A percentile compares a stretch with the other conserved stretches of the same genome.
These are phyloP conservation scores for Trametes hirsuta DNA, from an alignment of 1,284 basidiomycete genomes.

Conservation along the genomic window DNA sequence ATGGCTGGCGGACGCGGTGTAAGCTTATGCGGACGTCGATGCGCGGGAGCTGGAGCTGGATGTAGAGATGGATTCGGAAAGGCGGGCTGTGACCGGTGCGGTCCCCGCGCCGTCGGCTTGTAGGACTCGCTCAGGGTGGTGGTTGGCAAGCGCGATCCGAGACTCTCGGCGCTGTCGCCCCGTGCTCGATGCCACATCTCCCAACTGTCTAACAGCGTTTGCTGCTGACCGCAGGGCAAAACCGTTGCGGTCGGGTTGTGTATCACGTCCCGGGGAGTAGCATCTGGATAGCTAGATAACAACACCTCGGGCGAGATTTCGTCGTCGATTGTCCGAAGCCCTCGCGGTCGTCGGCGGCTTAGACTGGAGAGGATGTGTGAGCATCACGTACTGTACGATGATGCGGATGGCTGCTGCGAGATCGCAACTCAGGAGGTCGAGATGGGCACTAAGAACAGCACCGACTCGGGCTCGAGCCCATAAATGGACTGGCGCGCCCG, in stretches of 20 bases:
- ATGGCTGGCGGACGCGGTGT: neutral
- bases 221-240: neutral
- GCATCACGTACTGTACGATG: too few species aligned
- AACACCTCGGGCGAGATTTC: too few species aligned
- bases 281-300: too few species aligned
- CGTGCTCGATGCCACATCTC: neutral
- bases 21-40: neutral
- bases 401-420: too few species aligned
- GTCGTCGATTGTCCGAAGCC: too few species aligned
- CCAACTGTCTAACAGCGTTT: neutral
- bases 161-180: neutral
- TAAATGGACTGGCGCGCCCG: slow-evolving; percentile 10
- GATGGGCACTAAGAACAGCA: neutral
- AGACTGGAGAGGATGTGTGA: too few species aligned
- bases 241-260: too few species aligned
- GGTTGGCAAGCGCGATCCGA: neutral
- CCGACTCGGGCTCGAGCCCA: neutral
- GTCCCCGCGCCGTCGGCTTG: neutral
- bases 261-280: too few species aligned
- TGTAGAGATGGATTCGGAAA: too few species aligned
- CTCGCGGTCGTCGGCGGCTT: too few species aligned
- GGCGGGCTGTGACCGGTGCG: neutral
- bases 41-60: too few species aligned
- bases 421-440: too few species aligned
- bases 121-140: neutral